phyloP scores from a whole-genome alignment of 768 basidiomycete species.

The Lactarius akahatsu region DNA sequence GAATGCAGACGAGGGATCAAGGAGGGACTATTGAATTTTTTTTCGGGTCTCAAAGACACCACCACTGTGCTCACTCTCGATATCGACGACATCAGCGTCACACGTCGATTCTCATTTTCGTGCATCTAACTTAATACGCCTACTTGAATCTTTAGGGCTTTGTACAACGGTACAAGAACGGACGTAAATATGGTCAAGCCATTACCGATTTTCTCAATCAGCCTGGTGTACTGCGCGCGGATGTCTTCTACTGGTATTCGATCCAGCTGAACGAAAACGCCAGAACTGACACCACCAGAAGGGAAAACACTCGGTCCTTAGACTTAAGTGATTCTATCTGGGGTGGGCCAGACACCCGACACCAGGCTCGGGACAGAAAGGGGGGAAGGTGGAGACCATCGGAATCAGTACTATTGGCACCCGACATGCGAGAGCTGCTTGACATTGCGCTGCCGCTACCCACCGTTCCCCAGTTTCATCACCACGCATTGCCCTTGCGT shows the following conservation, averaged over 20 bases:
- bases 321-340: slow-evolving; percentile 54
- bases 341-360: slow-evolving; percentile 51
- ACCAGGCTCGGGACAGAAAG: slow-evolving; percentile 64
- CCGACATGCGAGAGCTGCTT: slow-evolving; percentile 54
- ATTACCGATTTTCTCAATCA: slow-evolving; percentile 53
- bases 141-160: slow-evolving; percentile 39
- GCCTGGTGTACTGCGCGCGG: slow-evolving; percentile 50
- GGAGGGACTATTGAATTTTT: slow-evolving; percentile 42
- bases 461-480: slow-evolving; percentile 57
- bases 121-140: not conserved
- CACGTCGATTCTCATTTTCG: slow-evolving; percentile 34
- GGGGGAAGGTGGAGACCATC: slow-evolving; percentile 51
- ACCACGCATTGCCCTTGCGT: not conserved
- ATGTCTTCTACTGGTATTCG: slow-evolving; percentile 57
- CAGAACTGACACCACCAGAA: slow-evolving; percentile 48
- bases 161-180: slow-evolving; percentile 62
- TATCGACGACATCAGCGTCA: slow-evolving; percentile 45
- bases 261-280: slow-evolving; percentile 65
- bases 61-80: slow-evolving; percentile 8
- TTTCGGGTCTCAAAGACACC: slow-evolving; percentile 7
- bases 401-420: slow-evolving; percentile 66
- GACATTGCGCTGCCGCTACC: slow-evolving; percentile 50
- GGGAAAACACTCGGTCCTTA: slow-evolving; percentile 54
- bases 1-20: slow-evolving; percentile 56
- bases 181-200: slow-evolving; percentile 60